Evolutionary conservation across 2,329 filamentous ascomycete species (phyloP).

Genomic region (Plenodomus biglobosus): DNA sequence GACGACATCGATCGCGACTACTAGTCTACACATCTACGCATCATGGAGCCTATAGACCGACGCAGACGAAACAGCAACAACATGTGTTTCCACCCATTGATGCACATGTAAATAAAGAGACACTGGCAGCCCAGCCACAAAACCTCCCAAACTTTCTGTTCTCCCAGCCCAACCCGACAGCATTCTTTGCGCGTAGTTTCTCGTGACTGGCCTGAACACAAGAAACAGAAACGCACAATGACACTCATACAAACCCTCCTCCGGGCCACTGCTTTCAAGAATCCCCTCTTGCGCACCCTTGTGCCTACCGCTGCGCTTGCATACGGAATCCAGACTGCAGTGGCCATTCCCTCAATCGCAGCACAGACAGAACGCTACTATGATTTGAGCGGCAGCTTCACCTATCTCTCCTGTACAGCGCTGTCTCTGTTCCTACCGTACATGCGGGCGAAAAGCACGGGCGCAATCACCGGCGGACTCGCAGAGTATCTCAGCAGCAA

Average conservation of each 20-base stretch:
- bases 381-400: conserved; percentile 66
- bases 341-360: conserved; percentile 63
- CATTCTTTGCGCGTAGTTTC: too few species aligned
- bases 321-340: conserved; percentile 63
- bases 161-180: too few species aligned
- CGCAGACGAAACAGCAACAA: background rate
- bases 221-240: conserved; percentile 20
- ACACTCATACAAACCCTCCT: conserved; percentile 54
- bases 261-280: conserved; percentile 62
- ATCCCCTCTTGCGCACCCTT: conserved; percentile 63
- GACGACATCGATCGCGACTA: conserved; percentile 34
- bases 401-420: conserved; percentile 65
- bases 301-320: conserved; percentile 64
- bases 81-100: too few species aligned
- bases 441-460: conserved; percentile 57
- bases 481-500: conserved; percentile 32
- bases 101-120: too few species aligned
- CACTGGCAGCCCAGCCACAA: background rate
- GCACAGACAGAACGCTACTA: conserved; percentile 67
- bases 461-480: conserved; percentile 44
- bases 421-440: conserved; percentile 64
- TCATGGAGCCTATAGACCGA: conserved; percentile 14
- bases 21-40: conserved; percentile 22
- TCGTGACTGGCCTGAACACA: background rate
- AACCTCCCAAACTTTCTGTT: conserved; percentile 4